Conservation (phyloP, 148 eudicot genomes). For the Rhododendron henanense region DNA sequence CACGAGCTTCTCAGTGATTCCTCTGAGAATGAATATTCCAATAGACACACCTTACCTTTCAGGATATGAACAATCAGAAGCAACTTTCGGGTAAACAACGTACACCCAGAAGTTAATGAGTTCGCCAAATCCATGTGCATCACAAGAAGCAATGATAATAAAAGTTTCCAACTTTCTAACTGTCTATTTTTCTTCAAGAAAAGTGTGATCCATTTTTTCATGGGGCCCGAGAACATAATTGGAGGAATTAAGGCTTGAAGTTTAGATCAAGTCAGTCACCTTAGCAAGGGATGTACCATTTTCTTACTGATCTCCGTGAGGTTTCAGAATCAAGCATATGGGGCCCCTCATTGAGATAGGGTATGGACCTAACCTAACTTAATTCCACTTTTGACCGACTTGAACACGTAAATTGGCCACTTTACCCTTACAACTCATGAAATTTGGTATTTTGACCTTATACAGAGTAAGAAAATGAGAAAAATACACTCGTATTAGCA, state of each 20-base stretch:
- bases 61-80: background rate
- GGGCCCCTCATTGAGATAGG: background rate
- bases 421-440: background rate
- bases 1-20: background rate
- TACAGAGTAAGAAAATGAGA: background rate
- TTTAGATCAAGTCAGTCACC: background rate
- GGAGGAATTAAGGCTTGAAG: background rate
- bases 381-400: background rate
- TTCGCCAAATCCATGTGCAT: background rate
- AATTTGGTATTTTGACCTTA: background rate
- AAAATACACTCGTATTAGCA: background rate
- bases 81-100: background rate
- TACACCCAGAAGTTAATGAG: background rate
- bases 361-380: background rate
- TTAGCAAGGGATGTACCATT: background rate
- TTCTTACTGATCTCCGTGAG: background rate
- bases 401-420: background rate
- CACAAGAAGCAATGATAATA: background rate
- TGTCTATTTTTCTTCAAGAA: background rate
- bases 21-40: background rate
- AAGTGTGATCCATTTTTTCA: background rate
- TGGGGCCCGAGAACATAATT: background rate
- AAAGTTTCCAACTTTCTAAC: background rate
- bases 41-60: background rate
- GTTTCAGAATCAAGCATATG: background rate